Conservation (phyloP, 805 yeast genomes). For the Zygosaccharomyces bailii region DNA sequence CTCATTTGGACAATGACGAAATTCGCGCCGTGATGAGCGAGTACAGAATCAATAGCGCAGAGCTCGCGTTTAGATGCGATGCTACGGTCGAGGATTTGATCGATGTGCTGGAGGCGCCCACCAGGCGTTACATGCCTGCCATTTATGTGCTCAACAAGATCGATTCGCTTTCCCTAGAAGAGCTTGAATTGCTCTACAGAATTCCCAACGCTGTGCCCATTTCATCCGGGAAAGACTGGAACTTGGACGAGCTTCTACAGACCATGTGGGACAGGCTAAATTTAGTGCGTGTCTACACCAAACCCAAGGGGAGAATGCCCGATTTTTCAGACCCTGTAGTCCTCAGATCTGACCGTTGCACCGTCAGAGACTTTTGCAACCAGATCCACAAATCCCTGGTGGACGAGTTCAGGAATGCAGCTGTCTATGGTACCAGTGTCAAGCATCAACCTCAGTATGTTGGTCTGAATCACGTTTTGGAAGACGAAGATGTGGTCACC, state of each 20-base stretch:
- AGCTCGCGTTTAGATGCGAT: slow-evolving; percentile 93
- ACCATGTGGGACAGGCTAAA: slow-evolving; percentile 92
- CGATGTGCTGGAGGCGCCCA: slow-evolving; percentile 86
- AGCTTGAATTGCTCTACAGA: slow-evolving; percentile 80
- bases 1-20: slow-evolving; percentile 88
- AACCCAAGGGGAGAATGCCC: slow-evolving; percentile 91
- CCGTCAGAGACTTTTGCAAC: slow-evolving; percentile 95
- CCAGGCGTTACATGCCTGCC: slow-evolving; percentile 93
- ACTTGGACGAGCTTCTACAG: slow-evolving; percentile 88
- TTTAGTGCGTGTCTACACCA: slow-evolving; percentile 92
- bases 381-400: slow-evolving; percentile 92
- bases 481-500: slow-evolving; percentile 97
- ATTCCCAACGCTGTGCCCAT: slow-evolving; percentile 98
- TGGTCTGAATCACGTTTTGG: slow-evolving; percentile 76
- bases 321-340: slow-evolving; percentile 96
- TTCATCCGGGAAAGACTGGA: slow-evolving; percentile 95
- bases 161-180: slow-evolving; percentile 92
- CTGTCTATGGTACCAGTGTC: slow-evolving; percentile 90
- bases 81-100: slow-evolving; percentile 96
- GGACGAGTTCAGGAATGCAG: slow-evolving; percentile 88
- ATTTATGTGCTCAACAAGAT: slow-evolving; percentile 92
- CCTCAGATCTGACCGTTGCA: slow-evolving; percentile 70
- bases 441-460: slow-evolving; percentile 98
- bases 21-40: slow-evolving; percentile 95
- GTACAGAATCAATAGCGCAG: slow-evolving; percentile 92